Evolutionary conservation across 2,329 filamentous ascomycete genomes (phyloP).

Genomic region (Zarea fungicola): DNA sequence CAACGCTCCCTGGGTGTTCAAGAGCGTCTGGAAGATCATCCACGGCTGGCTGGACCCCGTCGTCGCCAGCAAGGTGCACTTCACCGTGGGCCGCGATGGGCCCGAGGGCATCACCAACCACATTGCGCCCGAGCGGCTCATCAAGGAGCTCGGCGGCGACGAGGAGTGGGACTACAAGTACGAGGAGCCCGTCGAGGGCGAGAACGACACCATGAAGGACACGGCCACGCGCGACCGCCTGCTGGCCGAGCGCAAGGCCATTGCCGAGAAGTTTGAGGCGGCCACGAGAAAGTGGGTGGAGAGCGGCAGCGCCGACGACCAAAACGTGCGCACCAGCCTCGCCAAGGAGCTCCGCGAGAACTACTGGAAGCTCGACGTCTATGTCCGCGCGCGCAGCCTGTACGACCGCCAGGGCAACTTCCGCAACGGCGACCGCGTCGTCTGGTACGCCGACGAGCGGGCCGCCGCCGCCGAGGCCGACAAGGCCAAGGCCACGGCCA

Average conservation of each 20-base stretch:
- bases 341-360: constrained; percentile 50
- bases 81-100: constrained; percentile 58
- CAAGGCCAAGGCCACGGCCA: neutral
- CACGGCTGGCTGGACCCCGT: constrained; percentile 72
- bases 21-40: constrained; percentile 55
- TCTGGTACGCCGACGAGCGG: constrained; percentile 13
- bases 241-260: constrained; percentile 42
- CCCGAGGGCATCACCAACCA: constrained; percentile 45
- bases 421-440: constrained; percentile 1
- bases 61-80: constrained; percentile 67
- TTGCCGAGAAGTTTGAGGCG: constrained; percentile 53
- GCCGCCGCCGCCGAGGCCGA: constrained; percentile 3
- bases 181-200: constrained; percentile 51
- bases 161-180: constrained; percentile 71
- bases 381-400: constrained; percentile 54
- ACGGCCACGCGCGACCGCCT: constrained; percentile 42
- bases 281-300: constrained; percentile 57
- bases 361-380: constrained; percentile 69
- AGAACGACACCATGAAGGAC: constrained; percentile 51
- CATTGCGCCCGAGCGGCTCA: constrained; percentile 39
- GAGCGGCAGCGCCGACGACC: constrained; percentile 24
- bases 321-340: constrained; percentile 38
- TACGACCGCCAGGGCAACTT: constrained; percentile 60
- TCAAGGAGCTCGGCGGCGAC: constrained; percentile 59
- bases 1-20: constrained; percentile 70